Evolutionary conservation across 805 yeast genomes (phyloP), one percentile per base, ranked within the genome.

Genomic region (Yarrowia divulgata): DNA sequence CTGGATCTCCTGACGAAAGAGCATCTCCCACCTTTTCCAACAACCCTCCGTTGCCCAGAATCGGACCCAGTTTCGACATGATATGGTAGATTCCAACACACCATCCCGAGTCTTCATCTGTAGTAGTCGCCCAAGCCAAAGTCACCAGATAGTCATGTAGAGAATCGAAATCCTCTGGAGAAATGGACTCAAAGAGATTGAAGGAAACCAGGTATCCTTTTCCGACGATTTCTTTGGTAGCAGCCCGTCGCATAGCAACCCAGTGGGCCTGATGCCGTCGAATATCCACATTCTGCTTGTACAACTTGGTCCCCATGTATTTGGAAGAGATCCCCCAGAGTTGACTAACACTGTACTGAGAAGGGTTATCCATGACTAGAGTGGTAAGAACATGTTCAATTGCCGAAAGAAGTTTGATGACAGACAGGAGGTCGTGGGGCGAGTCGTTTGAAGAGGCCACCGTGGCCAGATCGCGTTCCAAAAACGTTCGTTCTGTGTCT

Each of bases 181-280:
- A 16, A 16, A 14, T n/a, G 16, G 48, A 8, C 3, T 32, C 29
- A 19, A 57, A 29, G n/a, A 57, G n/a, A 10, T 42, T 29, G 35
- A 13, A 54, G 1, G 60, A 23, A 14, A 39, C 16, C 34, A 54
- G 9, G 8, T 37, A 1, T 4, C 18, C 42, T 12, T 23, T 18
- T 8, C 39, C 39, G 1, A 12, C 29, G 7, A 57, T 29, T 29
- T 57, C 64, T 5, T 18, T 32, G 4, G 42, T 45, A 7, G 66
- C 66, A 8, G 52, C 37, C 7, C 66, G 40, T 60, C 66, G 10
- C 66, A 60, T 60, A 2, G 52, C 50, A 13, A 60, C 48, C 66
- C 66, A 60, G 12, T 60, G 40, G 34, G 66, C n/a, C 8, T 60
- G 52, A 1, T 23, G 16, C 1, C 19, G 40, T 2, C 52, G 19